Evolutionary conservation across 2,329 filamentous ascomycete species (phyloP).

Genomic region (Orbilia brochopaga): DNA sequence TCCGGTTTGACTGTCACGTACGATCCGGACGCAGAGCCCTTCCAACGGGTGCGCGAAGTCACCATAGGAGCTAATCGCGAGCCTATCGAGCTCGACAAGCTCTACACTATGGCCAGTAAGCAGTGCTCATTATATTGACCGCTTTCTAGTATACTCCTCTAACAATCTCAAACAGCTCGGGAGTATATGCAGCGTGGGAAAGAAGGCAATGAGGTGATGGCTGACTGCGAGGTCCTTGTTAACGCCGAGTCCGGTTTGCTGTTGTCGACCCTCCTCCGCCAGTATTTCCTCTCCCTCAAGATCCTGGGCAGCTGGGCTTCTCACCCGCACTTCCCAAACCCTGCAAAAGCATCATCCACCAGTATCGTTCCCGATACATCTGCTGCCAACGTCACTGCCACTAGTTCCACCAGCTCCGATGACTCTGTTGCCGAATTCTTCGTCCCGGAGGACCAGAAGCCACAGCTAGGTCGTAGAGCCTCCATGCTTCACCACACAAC

Average conservation of each 20-base stretch:
- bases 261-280: constrained; percentile 82
- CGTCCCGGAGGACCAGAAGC: constrained; percentile 43
- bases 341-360: constrained; percentile 59
- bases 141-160: too few relatives aligned
- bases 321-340: constrained; percentile 65
- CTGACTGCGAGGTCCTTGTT: constrained; percentile 80
- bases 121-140: too few relatives aligned
- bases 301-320: constrained; percentile 80
- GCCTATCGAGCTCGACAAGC: constrained; percentile 67
- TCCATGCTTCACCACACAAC: constrained; percentile 38
- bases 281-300: constrained; percentile 88
- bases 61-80: constrained; percentile 57
- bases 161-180: constrained; percentile 56
- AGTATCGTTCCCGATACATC: constrained; percentile 54
- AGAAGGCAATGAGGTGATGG: constrained; percentile 78
- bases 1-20: constrained; percentile 12
- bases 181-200: constrained; percentile 90
- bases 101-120: constrained; percentile 75
- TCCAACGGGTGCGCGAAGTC: constrained; percentile 54
- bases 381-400: constrained; percentile 20
- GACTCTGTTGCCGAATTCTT: constrained; percentile 49
- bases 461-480: constrained; percentile 40
- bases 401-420: constrained; percentile 50
- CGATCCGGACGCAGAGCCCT: constrained; percentile 52
- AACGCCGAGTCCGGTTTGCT: constrained; percentile 86